Base-by-base conservation (phyloP, 495 filamentous ascomycete species). In the Hypoxylon lenormandii region DNA sequence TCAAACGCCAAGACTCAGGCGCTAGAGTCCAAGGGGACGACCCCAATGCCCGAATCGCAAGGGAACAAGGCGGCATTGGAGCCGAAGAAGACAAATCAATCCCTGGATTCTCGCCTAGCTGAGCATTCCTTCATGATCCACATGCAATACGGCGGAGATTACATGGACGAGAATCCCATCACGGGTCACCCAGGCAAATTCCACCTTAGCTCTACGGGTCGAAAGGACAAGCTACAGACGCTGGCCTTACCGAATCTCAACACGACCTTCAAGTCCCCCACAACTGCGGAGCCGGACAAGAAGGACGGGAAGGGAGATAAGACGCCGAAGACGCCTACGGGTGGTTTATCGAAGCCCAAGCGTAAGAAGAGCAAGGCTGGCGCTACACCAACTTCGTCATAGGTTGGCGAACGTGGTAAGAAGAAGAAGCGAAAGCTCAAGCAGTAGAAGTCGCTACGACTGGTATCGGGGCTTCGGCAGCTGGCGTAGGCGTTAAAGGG, bases 121-220 rank as follows among this genome's bases (percentile, higher is more conserved):
- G 87, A 88, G 54, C 89, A 95, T 60, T 85, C 89, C 0, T 86
- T 92, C 49, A 80, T 81, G 52, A 81, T 95, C 22, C 80, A 89
- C 47, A 76, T 88, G 13, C 83, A 84, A 36, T 89, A 88, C 58
- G 87, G 85, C 21, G 86, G 90, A 48, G 94, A 98, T 54, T 96
- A 87, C 77, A 93, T 95, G 87, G 93, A 98, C 77, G 93, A 97
- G 75, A 95, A 89, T 68, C 92, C 93, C 2, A 85, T 97, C 48
- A 87, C 90, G 1, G 94, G 94, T 46, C 89, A 91, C 70, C 94
- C 94, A 0, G 93, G 94, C 18, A 87, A 88, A n/a, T 96, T 97
- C 78, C 89, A 90, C 55, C 82, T 96, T 50, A 87, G 87, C 10
- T 88, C 83, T 26, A 86, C 87, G 3, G 84, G 85, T 2, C 78